Evolutionary conservation across 2,329 filamentous ascomycete genomes (phyloP).

Genomic region (Didymella keratinophila): DNA sequence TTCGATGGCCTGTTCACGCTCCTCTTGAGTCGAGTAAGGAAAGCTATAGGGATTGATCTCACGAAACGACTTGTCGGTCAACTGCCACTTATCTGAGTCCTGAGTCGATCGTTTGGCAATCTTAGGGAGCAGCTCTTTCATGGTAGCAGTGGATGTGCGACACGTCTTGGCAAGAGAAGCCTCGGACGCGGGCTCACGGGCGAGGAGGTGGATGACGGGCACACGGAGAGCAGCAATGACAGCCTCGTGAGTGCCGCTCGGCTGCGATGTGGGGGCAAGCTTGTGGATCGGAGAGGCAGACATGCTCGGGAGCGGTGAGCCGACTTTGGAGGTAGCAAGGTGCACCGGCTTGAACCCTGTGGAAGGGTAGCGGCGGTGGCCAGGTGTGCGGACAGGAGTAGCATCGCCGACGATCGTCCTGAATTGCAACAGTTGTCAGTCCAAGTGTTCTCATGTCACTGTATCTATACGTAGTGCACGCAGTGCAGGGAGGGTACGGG

Average conservation of each 20-base stretch:
- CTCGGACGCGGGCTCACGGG: slow-evolving; percentile 49
- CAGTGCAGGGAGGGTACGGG: slow-evolving; percentile 13
- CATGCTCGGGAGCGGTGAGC: slow-evolving; percentile 52
- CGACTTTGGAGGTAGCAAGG: slow-evolving; percentile 48
- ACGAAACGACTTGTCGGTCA: slow-evolving; percentile 66
- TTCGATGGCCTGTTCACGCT: slow-evolving; percentile 67
- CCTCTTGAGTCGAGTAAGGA: slow-evolving; percentile 62
- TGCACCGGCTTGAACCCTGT: slow-evolving; percentile 46
- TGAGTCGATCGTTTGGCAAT: slow-evolving; percentile 61
- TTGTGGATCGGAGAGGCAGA: slow-evolving; percentile 48
- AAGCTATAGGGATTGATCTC: slow-evolving; percentile 70
- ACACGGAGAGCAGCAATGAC: slow-evolving; percentile 54
- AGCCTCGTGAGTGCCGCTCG: slow-evolving; percentile 42
- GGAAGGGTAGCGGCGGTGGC: slow-evolving; percentile 49
- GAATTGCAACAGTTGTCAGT: slow-evolving; percentile 42
- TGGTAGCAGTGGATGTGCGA: slow-evolving; percentile 38
- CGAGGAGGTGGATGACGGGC: slow-evolving; percentile 62
- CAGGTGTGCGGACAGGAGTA: slow-evolving; percentile 42
- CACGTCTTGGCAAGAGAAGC: slow-evolving; percentile 43
- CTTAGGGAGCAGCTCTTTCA: slow-evolving; percentile 54
- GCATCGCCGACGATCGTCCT: slow-evolving; percentile 50
- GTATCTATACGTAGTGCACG: slow-evolving; percentile 6
- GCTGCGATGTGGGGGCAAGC: slow-evolving; percentile 54
- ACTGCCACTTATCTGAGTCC: slow-evolving; percentile 53
- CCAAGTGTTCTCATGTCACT: slow-evolving; percentile 26